Percentiles rank a stretch among this genome's conserved stretches.
phyloP scores from a whole-genome alignment of 1,139 yeast species.

The Sugiyamaella novakii region DNA sequence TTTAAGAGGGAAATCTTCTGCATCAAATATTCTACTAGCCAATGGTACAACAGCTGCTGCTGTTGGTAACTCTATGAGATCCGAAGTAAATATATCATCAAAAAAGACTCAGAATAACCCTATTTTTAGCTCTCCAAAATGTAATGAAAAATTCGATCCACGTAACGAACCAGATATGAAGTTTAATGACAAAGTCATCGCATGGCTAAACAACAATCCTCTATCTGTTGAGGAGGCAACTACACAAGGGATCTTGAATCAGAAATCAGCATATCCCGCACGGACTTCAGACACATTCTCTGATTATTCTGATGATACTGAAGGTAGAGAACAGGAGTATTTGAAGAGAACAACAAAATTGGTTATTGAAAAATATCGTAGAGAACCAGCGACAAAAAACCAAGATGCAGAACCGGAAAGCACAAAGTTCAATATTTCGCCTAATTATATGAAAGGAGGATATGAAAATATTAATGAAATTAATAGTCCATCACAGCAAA shows the following conservation, averaged over 20 bases:
- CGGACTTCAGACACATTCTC: constrained; percentile 20
- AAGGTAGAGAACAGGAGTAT: constrained; percentile 26
- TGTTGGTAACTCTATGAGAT: neutral
- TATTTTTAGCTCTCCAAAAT: neutral
- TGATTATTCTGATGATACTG: constrained; percentile 16
- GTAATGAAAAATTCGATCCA: constrained; percentile 24
- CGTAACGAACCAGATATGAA: constrained; percentile 32
- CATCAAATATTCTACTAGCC: neutral
- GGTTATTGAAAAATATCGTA: constrained; percentile 27
- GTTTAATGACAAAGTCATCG: constrained; percentile 28
- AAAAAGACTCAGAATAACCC: neutral
- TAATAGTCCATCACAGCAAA: neutral
- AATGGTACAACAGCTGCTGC: neutral
- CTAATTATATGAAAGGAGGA: too few species aligned
- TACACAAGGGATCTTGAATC: neutral
- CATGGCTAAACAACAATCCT: constrained; percentile 28
- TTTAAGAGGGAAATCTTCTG: constrained; percentile 1
- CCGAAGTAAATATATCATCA: neutral
- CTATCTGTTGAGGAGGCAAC: constrained; percentile 6
- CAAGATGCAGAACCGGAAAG: neutral
- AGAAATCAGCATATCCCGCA: constrained; percentile 22
- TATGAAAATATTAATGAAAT: neutral
- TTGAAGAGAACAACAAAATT: constrained; percentile 26
- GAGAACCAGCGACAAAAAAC: constrained; percentile 24
- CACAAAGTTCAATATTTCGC: neutral